Evolutionary conservation across 2,329 filamentous ascomycete species (phyloP), one percentile per base, ranked within the genome.

Genomic region (Scortechinia acanthostroma): DNA sequence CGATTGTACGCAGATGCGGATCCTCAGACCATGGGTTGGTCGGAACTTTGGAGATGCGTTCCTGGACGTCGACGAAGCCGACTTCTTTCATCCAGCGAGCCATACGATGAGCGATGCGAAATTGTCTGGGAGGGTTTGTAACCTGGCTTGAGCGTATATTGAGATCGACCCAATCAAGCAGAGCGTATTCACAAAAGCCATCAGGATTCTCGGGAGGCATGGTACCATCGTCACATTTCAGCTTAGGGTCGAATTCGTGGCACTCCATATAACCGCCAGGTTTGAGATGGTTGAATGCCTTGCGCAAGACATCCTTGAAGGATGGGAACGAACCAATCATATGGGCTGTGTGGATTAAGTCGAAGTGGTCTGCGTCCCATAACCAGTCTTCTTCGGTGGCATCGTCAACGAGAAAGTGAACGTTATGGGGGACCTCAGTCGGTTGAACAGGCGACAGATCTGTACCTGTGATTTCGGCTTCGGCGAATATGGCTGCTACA

Each of bases 351-450:
- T 37, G 45, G 19, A 55, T 52, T 3, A 57, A 45, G 25, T 46
- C 50, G 2, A 50, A 21, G 6, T 2, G 14, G 20, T 37, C 15
- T 14, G 17, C 14, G 14, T 40, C 46, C 16, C 37, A 50, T 28
- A 43, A 15, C 21, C 4, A 33, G 70, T 61, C 49, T 74, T 71
- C 53, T 63, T 64, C 50, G 61, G 73, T 16, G 68, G 58, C 42
- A 1, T 2, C 6, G 47, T 20, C 15, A 17, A 3, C 6, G 2
- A 19, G 3, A 3, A 15, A 4, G 19, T 21, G 25, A 22, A 33
- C 3, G 25, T 3, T 25, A 21, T 42, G 13, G 15, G 22, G 42
- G 6, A 43, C 53, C 51, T 50, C 51, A 22, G 44, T 44, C 30
- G 60, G 58, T 42, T 62, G 59, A 22, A 59, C 60, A 22, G 56